Base-by-base conservation (phyloP, 2,329 filamentous ascomycete species). In the Ilyonectria destructans region DNA sequence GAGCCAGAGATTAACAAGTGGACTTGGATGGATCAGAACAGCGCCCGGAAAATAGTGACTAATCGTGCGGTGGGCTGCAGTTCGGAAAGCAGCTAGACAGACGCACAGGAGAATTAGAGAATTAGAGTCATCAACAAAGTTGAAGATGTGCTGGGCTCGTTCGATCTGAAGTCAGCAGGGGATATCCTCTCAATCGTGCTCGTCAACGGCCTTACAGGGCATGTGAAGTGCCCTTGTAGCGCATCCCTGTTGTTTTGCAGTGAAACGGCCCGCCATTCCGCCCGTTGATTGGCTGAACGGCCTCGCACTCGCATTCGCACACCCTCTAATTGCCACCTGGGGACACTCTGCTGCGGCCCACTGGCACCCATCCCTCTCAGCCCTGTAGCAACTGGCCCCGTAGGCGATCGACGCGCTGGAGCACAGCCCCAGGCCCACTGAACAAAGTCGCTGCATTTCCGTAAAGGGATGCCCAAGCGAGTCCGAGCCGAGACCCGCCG, bases 281-380 rank as follows among this genome's bases (percentile, higher is more conserved):
- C 29, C 19, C 10, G 13, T 17, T 35, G 45, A 51, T 57, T 57
- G 54, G 60, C 33, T 15, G 6, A 6, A 2, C 2, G 2, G 8
- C 10, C 49, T 57, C 60, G 43, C 60, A 51, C 54, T 63, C 60
- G 60, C 58, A 60, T 45, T 59, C 58, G 58, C 31, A 48, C 40
- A 23, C 21, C 57, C 57, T 49, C 23, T 17, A 31, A 51, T 17
- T 17, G 3, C 13, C 12, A 10, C 37, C 37, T 10, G 12, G 37
- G 12, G 21, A n/a, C 21, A 23, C 2, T 2, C 21, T 23, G 21
- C 21, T 23, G 21, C 21, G 31, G 31, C 8, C 43, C 46, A 31
- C 56, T 26, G 56, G 13, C 8, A 49, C n/a, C 7, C 23, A 15
- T 31, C 26, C 29, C n/a, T n/a, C 15, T 29, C 49, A 35, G 51